Evolutionary conservation across 2,329 filamentous ascomycete genomes (phyloP).

Genomic region (Botrytis hyacinthi): DNA sequence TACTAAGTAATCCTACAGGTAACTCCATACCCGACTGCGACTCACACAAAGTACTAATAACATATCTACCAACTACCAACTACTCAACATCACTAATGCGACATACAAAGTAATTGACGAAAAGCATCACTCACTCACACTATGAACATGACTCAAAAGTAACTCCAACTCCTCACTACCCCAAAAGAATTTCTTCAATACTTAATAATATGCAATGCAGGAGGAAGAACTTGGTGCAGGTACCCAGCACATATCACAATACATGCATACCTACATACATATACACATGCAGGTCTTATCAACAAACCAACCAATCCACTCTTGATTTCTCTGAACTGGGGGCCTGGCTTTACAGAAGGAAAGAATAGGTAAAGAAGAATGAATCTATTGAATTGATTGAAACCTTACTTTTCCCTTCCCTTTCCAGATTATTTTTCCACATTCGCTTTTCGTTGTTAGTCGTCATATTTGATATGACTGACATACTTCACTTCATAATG

Average conservation of each 20-base stretch:
- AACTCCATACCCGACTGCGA: background rate
- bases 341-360: background rate
- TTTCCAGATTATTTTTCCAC: background rate
- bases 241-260: conserved; percentile 1
- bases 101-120: background rate
- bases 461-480: background rate
- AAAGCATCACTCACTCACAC: background rate
- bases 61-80: background rate
- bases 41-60: background rate
- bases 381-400: background rate
- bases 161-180: background rate
- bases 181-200: background rate
- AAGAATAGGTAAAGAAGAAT: background rate
- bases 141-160: background rate
- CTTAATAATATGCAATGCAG: background rate
- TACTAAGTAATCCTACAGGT: no score
- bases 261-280: background rate
- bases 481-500: background rate
- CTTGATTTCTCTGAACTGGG: background rate
- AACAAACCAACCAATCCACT: conserved; percentile 3
- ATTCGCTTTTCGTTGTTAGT: background rate
- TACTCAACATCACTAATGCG: background rate
- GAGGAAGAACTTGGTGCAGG: background rate
- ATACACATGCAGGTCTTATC: conserved; percentile 15
- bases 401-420: background rate